Base-by-base conservation (phyloP, 192 early-diverging fungal genomes). In the Coemansia guatemalensis region DNA sequence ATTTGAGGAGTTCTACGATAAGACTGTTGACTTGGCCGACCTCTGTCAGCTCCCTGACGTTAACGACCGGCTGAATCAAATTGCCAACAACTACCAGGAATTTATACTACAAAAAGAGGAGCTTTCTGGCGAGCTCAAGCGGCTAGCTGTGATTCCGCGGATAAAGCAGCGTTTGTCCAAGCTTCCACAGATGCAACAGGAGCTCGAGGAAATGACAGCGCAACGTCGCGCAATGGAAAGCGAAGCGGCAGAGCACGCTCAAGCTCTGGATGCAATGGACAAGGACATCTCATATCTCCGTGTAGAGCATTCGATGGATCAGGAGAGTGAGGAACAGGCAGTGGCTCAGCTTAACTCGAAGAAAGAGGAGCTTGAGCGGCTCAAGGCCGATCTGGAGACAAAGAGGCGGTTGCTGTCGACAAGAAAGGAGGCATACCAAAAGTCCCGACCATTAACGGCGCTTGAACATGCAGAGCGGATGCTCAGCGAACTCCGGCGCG, bases 1-100 rank as follows among this genome's bases (percentile, higher is more conserved):
- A 20, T 81, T 81, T 20, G 78, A 81, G 20, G 73, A 81, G 62
- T 81, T 81, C 35, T 81, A 81, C 62, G 73, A 81, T 61, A 81
- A 81, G 39, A 81, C 78, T 0, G 78, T 81, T 0, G 78, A 81
- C 18, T 62, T 81, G 27, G 78, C 78, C 0, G 78, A 81, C 60
- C 54, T 81, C 11, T 81, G 78, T 25, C 78, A 81, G 53, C 63
- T 81, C 14, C 65, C 78, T 7, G 78, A 75, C 18, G 73, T 81
- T 56, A 81, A 81, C 49, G 78, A 81, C 55, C 49, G 78, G 23
- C 62, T 81, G n/a, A 75, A 81, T 65, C 72, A 75, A 47, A 53
- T 81, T 26, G 78, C 78, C 44, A 81, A 81, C 55, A 70, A 48
- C 47, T 81, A 81, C 66, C 78, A 81, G 59, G 78, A 81, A 0